Base-by-base conservation (phyloP, 2,329 filamentous ascomycete species). In the Apiospora phragmitis region DNA sequence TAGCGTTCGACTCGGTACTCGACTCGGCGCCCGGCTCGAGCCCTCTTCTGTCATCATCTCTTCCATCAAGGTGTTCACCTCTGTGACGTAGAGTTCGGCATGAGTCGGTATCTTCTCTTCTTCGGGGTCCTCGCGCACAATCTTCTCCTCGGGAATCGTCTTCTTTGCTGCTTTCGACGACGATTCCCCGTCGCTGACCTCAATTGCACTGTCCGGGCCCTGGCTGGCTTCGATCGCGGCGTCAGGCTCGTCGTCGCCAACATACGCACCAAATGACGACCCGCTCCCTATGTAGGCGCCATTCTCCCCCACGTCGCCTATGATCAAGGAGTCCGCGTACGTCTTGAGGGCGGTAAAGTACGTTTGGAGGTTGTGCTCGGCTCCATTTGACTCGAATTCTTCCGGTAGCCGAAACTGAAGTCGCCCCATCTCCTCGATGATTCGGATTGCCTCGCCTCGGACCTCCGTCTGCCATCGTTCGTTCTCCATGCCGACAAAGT, bases 271-370 rank as follows among this genome's bases (percentile, higher is more conserved):
- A 8, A 16, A 43, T 16, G 67, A 68, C 45, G 76, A 70, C 9
- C 70, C 73, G 9, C 76, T 76, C 49, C 77, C 77, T 4, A 80
- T 12, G 67, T 76, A 79, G 21, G 77, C 77, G 26, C 77, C 68
- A 41, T 71, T 71, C 49, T 24, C 41, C 49, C 21, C 41, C 16
- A 69, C 67, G 42, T 55, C 66, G 42, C 14, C 65, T 18, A 69
- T 71, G 9, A 79, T 73, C n/a, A 79, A 71, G 7, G 75, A 74
- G 62, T 79, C 74, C 47, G 81, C 81, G 81, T 93, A 93, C 74
- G 91, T 88, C 8, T 91, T 91, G 7, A 94, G 87, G 0, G 91
- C 89, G 77, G 93, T 91, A 72, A 91, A 86, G 72, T 92, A 90
- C 29, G 88, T 91, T 71, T 91, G 90, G n/a, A 90, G 88, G 4